phyloP scores from a whole-genome alignment of 208 protist genomes.

The Trypanosoma rangeli region DNA sequence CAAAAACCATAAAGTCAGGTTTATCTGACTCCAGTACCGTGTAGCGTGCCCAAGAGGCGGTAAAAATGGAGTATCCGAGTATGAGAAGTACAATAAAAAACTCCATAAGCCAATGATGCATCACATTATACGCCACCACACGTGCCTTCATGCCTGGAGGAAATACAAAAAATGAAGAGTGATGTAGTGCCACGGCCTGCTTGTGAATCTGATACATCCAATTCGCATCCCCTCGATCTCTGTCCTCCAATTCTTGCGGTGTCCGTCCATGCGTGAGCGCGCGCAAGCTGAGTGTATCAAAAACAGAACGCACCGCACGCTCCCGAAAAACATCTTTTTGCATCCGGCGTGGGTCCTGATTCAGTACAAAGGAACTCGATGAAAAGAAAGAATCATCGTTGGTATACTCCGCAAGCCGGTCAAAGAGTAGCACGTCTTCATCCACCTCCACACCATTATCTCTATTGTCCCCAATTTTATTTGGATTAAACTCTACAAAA shows the following conservation, averaged over 20 bases:
- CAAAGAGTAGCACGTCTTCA: slow-evolving; percentile 77
- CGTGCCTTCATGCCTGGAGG: slow-evolving; percentile 78
- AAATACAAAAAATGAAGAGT: slow-evolving; percentile 88
- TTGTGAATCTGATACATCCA: slow-evolving; percentile 87
- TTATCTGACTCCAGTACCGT: slow-evolving; percentile 36
- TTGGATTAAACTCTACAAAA: slow-evolving; percentile 70
- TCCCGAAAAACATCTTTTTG: slow-evolving; percentile 46
- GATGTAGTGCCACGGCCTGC: slow-evolving; percentile 67
- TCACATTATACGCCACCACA: slow-evolving; percentile 88
- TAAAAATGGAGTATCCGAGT: slow-evolving; percentile 84
- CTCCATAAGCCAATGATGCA: slow-evolving; percentile 90
- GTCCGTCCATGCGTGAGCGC: slow-evolving; percentile 54
- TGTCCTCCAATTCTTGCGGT: slow-evolving; percentile 52
- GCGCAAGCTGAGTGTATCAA: slow-evolving; percentile 67
- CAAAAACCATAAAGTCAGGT: slow-evolving; percentile 74
- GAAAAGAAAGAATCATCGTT: slow-evolving; percentile 91
- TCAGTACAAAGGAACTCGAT: slow-evolving; percentile 57
- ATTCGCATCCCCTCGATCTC: slow-evolving; percentile 34
- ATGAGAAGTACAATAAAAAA: slow-evolving; percentile 72
- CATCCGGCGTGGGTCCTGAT: slow-evolving; percentile 58
- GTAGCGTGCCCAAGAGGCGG: slow-evolving; percentile 77
- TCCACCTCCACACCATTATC: slow-evolving; percentile 21
- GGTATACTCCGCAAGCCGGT: slow-evolving; percentile 90
- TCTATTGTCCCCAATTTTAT: not conserved
- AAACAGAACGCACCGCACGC: slow-evolving; percentile 51